phyloP scores from a whole-genome alignment of 2,329 filamentous ascomycete species.

The Trichoderma polysporum region DNA sequence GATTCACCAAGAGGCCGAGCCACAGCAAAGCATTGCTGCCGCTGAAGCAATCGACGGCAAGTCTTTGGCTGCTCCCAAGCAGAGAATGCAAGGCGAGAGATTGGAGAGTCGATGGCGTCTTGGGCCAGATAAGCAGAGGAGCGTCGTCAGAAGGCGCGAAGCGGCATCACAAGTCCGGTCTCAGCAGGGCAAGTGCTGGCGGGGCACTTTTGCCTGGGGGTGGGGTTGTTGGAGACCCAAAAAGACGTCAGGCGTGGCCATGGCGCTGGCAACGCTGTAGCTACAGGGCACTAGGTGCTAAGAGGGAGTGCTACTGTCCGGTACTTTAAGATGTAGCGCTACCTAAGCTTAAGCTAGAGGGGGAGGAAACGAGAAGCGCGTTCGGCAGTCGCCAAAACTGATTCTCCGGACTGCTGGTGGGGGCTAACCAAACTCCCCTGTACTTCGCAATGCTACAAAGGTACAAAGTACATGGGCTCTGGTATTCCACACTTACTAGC shows the following conservation, averaged over 20 bases:
- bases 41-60: neutral
- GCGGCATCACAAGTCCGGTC: conserved; percentile 10
- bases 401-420: conserved; percentile 22
- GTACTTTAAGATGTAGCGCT: too few species aligned
- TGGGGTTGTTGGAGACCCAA: conserved; percentile 5
- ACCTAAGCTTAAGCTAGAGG: too few species aligned
- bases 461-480: neutral
- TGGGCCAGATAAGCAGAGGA: conserved; percentile 11
- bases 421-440: too few species aligned
- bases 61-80: neutral
- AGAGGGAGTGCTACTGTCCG: neutral
- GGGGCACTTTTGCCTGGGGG: conserved; percentile 13
- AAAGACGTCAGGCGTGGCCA: conserved; percentile 21
- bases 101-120: neutral
- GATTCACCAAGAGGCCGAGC: neutral
- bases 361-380: neutral
- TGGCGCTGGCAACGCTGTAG: neutral
- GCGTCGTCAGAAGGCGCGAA: conserved; percentile 18
- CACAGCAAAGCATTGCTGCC: neutral
- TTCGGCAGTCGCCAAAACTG: conserved; percentile 25
- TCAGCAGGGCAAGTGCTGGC: conserved; percentile 15
- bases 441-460: too few species aligned
- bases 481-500: neutral
- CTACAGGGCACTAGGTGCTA: neutral
- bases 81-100: neutral